Evolutionary conservation across 192 early-diverging fungal species (phyloP), one percentile per base, ranked within the genome.

Genomic region (Oehlia diaphana): DNA sequence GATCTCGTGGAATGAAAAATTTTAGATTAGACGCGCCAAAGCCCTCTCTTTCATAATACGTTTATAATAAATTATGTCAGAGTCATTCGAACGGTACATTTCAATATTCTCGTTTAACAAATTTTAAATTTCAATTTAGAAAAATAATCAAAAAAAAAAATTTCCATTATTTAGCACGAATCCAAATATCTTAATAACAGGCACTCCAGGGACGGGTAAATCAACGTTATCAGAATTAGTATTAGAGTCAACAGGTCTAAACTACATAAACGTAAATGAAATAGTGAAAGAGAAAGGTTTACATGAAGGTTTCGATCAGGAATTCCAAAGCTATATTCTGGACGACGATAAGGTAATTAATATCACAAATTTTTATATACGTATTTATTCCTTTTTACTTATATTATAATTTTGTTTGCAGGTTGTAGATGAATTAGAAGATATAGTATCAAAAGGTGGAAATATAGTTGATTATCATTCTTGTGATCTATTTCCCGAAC

Each of bases 401-500:
- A 12, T 12, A 12, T 47, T 12, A 39, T 31, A 28, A 44, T n/a
- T 23, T 26, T 35, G 6, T 2, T 31, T 67, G 37, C 71, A 93
- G 91, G 89, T 99, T 4, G 85, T 96, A 6, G 97, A 99, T 81
- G 95, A 97, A 87, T 87, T 99, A 84, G 97, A 99, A 85, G 87
- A 87, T 5, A 83, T 87, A 81, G 88, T 99, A 90, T 86, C 82
- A 5, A 82, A 84, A 63, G 97, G 97, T 53, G 96, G 96, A 47
- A 91, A 92, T 75, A 89, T 98, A 67, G 92, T 99, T 2, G 97
- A 99, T 80, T 97, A 95, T 78, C 97, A 99, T 83, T 93, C 95
- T 9, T 97, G 95, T 80, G 97, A 93, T 49, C 92, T 99, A 74
- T 99, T 99, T 81, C 97, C 97, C 2, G 96, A 99, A 88, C 88